phyloP scores from a whole-genome alignment of 768 basidiomycete species.

The Mycena alexandri region DNA sequence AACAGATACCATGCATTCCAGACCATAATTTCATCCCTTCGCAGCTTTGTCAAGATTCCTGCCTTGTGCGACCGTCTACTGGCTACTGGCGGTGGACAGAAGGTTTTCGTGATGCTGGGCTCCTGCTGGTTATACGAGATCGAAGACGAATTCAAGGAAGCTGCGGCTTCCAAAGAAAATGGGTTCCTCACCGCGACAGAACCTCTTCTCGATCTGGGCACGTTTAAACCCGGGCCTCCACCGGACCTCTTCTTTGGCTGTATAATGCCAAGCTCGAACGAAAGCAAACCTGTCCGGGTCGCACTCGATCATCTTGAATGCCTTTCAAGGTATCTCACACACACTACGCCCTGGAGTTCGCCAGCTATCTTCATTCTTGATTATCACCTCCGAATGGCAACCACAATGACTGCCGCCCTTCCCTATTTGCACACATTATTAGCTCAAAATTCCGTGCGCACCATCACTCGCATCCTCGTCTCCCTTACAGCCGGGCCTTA shows the following conservation, averaged over 20 bases:
- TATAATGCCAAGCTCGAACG: constrained; percentile 29
- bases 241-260: constrained; percentile 33
- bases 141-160: constrained; percentile 33
- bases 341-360: constrained; percentile 20
- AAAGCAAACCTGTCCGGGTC: no score
- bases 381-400: constrained; percentile 34
- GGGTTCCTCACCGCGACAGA: constrained; percentile 30
- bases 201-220: constrained; percentile 36
- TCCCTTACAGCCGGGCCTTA: constrained; percentile 29
- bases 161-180: constrained; percentile 7
- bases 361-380: constrained; percentile 33
- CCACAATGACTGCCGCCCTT: constrained; percentile 20
- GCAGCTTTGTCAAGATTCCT: constrained; percentile 37
- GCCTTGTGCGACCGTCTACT: constrained; percentile 29
- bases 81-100: constrained; percentile 17
- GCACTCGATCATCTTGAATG: constrained; percentile 31
- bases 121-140: constrained; percentile 37
- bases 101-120: constrained; percentile 29
- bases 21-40: constrained; percentile 30
- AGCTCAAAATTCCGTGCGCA: constrained; percentile 30
- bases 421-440: constrained; percentile 25
- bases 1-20: constrained; percentile 29
- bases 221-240: constrained; percentile 22
- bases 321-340: constrained; percentile 33
- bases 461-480: constrained; percentile 34